Evolutionary conservation across 2,329 filamentous ascomycete species (phyloP).

Genomic region (Raffaelea deltoideospora): DNA sequence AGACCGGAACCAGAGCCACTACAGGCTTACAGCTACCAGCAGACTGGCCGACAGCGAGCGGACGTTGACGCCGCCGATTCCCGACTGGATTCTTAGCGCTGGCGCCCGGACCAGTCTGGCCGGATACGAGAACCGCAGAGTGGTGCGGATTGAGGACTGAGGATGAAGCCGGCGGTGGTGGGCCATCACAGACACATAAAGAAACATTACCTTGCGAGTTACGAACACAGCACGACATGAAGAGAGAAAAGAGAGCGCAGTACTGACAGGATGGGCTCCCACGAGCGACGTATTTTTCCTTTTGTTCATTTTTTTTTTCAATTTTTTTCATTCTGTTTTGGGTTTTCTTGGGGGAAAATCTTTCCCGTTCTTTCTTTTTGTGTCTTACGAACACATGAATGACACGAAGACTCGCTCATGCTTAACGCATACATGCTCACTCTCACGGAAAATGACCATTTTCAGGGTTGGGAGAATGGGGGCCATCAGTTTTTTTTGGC

Average conservation of each 20-base stretch:
- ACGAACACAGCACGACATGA: not conserved
- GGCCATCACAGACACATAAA: not conserved
- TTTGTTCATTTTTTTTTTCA: not conserved
- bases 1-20: constrained; percentile 2
- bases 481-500: not conserved
- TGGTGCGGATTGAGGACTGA: constrained; percentile 1
- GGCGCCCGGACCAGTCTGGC: constrained; percentile 33
- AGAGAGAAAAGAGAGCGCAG: not conserved
- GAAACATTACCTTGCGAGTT: too few species aligned
- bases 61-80: constrained; percentile 43
- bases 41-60: constrained; percentile 21
- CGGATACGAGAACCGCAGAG: constrained; percentile 27
- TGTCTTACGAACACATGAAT: too few species aligned
- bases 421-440: not conserved
- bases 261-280: too few species aligned
- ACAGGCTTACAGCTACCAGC: constrained; percentile 1
- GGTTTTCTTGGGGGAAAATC: too few species aligned
- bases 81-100: constrained; percentile 43
- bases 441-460: not conserved
- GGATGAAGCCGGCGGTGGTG: not conserved
- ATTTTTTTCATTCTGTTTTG: not conserved
- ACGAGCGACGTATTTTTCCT: not conserved
- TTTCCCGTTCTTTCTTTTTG: too few species aligned
- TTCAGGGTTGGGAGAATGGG: not conserved
- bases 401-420: too few species aligned